These are phyloP conservation scores for Epithemia pelagica DNA, from an alignment of 108 stramenopile genomes.

Conservation along the genomic window DNA sequence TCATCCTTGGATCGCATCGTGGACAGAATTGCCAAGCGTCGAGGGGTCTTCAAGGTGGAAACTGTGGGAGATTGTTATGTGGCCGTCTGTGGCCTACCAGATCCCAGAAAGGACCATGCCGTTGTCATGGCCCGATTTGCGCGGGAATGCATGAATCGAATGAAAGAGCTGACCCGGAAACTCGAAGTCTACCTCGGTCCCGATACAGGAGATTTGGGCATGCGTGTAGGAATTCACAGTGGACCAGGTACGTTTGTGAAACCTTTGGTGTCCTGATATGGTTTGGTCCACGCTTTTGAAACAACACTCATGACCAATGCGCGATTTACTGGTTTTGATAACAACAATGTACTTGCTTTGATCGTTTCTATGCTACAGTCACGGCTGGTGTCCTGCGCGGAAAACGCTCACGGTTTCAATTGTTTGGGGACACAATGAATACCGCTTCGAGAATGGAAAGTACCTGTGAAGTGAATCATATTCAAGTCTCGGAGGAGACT, in stretches of 20 bases:
- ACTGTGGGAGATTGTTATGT: slow-evolving; percentile 48
- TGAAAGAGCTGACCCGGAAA: slow-evolving; percentile 15
- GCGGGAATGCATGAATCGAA: slow-evolving; percentile 24
- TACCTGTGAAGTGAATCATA: slow-evolving; percentile 18
- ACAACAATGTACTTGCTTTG: background rate
- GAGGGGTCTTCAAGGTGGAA: slow-evolving; percentile 1
- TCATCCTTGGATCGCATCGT: too few species aligned
- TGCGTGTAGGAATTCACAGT: slow-evolving; percentile 44
- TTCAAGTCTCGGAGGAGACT: slow-evolving; percentile 36
- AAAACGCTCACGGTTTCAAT: slow-evolving; percentile 34
- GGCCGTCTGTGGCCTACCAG: slow-evolving; percentile 41
- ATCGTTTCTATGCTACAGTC: background rate
- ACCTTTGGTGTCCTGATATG: background rate
- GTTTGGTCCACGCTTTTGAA: background rate
- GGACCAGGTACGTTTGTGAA: slow-evolving; percentile 24
- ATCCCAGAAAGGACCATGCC: slow-evolving; percentile 38
- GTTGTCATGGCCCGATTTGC: slow-evolving; percentile 34
- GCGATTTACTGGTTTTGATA: background rate
- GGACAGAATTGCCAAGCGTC: slow-evolving; percentile 1
- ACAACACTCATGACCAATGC: background rate
- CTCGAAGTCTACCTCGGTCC: slow-evolving; percentile 16
- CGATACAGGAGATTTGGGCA: slow-evolving; percentile 21
- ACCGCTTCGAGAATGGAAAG: slow-evolving; percentile 50
- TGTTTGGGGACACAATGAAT: slow-evolving; percentile 82
- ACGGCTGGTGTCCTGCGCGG: slow-evolving; percentile 42